phyloP scores from a whole-genome alignment of 108 stramenopile species.

The Fragilariopsis cylindrus region DNA sequence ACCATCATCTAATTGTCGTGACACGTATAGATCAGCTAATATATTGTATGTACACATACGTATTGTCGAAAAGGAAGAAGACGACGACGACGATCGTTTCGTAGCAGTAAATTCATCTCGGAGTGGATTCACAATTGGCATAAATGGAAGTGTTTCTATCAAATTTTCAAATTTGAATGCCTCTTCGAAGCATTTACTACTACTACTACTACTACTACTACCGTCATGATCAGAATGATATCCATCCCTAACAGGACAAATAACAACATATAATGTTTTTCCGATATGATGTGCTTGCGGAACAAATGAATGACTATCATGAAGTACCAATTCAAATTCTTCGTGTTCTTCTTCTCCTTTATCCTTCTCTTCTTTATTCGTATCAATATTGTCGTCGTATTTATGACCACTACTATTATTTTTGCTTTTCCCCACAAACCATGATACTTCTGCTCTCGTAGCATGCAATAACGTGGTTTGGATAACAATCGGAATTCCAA shows the following conservation, averaged over 20 bases:
- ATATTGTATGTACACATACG: constrained; percentile 78
- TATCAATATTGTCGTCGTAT: constrained; percentile 21
- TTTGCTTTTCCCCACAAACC: constrained; percentile 50
- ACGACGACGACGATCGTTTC: constrained; percentile 11
- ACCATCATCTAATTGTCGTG: constrained; percentile 36
- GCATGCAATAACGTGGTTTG: constrained; percentile 46
- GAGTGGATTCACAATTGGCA: constrained; percentile 12
- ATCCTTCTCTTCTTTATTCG: constrained; percentile 30
- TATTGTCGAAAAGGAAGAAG: constrained; percentile 10
- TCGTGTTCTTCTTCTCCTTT: constrained; percentile 3
- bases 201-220: background rate
- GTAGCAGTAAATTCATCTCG: background rate
- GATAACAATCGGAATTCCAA: constrained; percentile 53
- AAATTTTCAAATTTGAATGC: constrained; percentile 41
- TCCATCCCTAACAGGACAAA: constrained; percentile 17
- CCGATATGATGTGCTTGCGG: constrained; percentile 29
- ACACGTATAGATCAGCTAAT: constrained; percentile 59
- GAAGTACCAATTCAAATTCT: background rate
- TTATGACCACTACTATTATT: constrained; percentile 8
- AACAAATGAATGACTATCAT: constrained; percentile 26
- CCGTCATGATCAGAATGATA: background rate
- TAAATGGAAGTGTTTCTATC: constrained; percentile 12
- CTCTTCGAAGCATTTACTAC: constrained; percentile 35
- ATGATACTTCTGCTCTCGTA: constrained; percentile 44
- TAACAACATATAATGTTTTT: constrained; percentile 3